Percentiles rank a stretch among this genome's conserved stretches.
These are phyloP conservation scores for Seiridium unicorne DNA, from an alignment of 2,329 filamentous ascomycete genomes.

Conservation along the genomic window DNA sequence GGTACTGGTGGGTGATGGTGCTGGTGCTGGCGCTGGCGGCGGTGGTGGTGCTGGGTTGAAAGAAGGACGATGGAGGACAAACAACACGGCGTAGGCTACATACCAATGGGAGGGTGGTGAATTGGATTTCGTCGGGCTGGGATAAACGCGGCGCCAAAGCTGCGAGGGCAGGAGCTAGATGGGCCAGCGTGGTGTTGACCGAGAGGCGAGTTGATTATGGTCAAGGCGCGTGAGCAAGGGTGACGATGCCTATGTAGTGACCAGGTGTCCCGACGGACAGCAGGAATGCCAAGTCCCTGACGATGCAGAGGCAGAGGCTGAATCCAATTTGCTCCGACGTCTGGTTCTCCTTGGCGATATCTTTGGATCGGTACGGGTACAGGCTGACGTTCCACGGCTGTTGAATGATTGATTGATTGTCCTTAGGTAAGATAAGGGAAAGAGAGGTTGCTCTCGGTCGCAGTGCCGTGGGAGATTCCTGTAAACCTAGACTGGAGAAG, in stretches of 20 bases:
- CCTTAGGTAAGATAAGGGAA: too few relatives aligned
- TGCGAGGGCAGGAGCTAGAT: conserved; percentile 2
- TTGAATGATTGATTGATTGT: too few relatives aligned
- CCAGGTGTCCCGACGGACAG: background rate
- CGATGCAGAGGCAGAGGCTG: background rate
- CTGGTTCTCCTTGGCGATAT: too few relatives aligned
- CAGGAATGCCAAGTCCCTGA: background rate
- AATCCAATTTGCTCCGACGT: background rate
- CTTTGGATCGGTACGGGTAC: too few relatives aligned
- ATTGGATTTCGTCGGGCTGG: conserved; percentile 4
- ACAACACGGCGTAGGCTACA: conserved; percentile 4
- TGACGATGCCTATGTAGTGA: background rate
- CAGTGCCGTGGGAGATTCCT: too few relatives aligned
- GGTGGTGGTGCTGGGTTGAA: too few relatives aligned
- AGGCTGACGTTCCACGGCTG: too few relatives aligned
- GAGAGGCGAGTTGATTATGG: background rate
- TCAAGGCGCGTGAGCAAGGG: background rate
- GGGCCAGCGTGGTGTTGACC: background rate
- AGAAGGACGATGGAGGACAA: background rate
- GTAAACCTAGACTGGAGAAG: too few relatives aligned
- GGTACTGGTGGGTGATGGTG: background rate
- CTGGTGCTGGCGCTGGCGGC: too few relatives aligned
- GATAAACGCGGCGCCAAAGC: conserved; percentile 4
- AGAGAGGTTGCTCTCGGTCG: too few relatives aligned
- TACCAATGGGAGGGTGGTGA: background rate